These are phyloP conservation scores for Ogataea zsoltii DNA, from an alignment of 805 yeast species.

Conservation along the genomic window DNA sequence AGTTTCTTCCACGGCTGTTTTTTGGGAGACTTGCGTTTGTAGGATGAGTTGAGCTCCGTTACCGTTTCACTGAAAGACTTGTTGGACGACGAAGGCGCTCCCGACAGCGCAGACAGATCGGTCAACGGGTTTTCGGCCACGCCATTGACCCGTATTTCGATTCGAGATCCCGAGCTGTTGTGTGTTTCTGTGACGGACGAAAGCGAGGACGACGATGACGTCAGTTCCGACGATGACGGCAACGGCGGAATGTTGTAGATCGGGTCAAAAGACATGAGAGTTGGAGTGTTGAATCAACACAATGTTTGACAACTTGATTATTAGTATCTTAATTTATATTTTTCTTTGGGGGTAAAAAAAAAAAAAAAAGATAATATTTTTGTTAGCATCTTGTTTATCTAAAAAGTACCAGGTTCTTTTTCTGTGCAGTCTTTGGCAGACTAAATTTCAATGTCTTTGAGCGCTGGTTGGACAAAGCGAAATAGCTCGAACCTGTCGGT, in stretches of 20 bases:
- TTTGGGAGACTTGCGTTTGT: not conserved
- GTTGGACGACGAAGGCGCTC: not conserved
- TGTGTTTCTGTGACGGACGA: conserved; percentile 5
- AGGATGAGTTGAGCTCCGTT: not conserved
- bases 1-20: conserved; percentile 74
- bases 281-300: too few species aligned
- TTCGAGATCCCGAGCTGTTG: not conserved
- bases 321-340: too few species aligned
- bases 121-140: not conserved
- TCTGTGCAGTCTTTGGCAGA: too few species aligned
- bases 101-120: not conserved
- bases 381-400: not conserved
- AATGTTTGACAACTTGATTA: too few species aligned
- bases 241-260: not conserved
- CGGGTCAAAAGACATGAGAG: too few species aligned
- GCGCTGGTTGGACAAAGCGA: conserved; percentile 1
- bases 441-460: not conserved
- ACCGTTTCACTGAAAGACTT: conserved; percentile 1
- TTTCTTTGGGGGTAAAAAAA: too few species aligned
- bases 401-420: not conserved
- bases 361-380: not conserved
- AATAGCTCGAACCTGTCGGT: conserved; percentile 10
- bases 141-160: conserved; percentile 5
- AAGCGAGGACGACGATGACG: conserved; percentile 4
- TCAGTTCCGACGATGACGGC: not conserved